Percentiles rank a stretch among this genome's conserved stretches.
These are phyloP conservation scores for Mycena galericulata DNA, from an alignment of 768 basidiomycete species.

Conservation along the genomic window DNA sequence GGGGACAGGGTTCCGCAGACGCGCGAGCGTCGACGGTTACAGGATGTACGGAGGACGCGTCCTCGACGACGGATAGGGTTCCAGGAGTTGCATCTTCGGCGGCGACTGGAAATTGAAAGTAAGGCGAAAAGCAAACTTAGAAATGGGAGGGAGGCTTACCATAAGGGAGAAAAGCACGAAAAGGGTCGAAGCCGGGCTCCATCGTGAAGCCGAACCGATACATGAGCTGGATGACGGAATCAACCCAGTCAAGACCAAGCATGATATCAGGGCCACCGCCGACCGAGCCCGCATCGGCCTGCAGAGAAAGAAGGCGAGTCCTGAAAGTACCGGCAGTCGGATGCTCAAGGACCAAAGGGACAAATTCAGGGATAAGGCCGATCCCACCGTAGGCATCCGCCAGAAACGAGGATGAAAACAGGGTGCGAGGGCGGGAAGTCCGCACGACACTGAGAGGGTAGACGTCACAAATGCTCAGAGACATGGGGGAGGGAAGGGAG, in stretches of 20 bases:
- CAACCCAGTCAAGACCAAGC: neutral
- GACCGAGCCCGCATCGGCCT: no score
- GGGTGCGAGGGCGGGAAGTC: no score
- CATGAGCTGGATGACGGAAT: neutral
- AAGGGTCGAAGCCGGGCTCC: neutral
- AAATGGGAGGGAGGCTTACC: neutral
- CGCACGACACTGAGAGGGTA: no score
- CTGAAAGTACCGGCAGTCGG: no score
- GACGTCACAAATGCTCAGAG: no score
- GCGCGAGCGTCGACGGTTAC: neutral
- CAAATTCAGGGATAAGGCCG: no score
- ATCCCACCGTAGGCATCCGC: no score
- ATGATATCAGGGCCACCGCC: neutral
- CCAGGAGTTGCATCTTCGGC: neutral
- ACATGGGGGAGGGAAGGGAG: no score
- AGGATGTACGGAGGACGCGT: neutral
- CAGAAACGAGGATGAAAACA: no score
- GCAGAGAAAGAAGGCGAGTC: no score
- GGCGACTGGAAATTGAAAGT: neutral
- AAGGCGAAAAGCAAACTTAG: neutral
- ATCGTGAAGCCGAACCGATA: neutral
- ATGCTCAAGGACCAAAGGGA: no score
- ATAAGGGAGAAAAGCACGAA: neutral
- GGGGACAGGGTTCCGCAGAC: neutral
- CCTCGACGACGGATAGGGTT: neutral